Percentiles rank a stretch among this genome's conserved stretches.
Evolutionary conservation across 2,329 filamentous ascomycete genomes (phyloP).

Genomic region (Clarireedia sp.): DNA sequence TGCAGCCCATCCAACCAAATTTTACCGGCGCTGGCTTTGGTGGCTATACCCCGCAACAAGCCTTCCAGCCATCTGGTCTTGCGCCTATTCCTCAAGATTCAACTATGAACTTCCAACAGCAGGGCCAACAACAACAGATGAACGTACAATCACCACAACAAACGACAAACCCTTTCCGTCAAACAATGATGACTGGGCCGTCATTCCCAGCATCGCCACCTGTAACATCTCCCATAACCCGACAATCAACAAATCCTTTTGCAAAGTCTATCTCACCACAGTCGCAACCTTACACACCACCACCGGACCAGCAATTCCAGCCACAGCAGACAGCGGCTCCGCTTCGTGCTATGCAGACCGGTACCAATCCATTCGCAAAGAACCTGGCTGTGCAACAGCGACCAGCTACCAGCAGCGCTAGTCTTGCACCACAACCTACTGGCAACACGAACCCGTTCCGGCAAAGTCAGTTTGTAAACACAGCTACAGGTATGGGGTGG

Average conservation of each 20-base stretch:
- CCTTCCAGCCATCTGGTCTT: conserved; percentile 46
- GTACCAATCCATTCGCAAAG: conserved; percentile 65
- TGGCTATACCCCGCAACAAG: conserved; percentile 63
- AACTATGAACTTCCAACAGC: conserved; percentile 41
- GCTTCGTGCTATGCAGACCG: conserved; percentile 51
- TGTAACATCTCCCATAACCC: conserved; percentile 39
- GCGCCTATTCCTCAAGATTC: conserved; percentile 52
- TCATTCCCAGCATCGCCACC: conserved; percentile 35
- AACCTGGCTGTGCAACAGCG: conserved; percentile 29
- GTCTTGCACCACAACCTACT: conserved; percentile 65
- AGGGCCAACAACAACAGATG: conserved; percentile 36
- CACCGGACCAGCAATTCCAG: conserved; percentile 29
- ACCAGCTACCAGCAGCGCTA: conserved; percentile 28
- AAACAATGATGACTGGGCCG: conserved; percentile 64
- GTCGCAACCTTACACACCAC: conserved; percentile 30
- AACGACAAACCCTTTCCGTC: conserved; percentile 86
- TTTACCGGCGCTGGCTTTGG: conserved; percentile 76
- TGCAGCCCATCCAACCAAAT: conserved; percentile 46
- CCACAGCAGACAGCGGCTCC: conserved; percentile 35
- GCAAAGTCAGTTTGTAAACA: conserved; percentile 83
- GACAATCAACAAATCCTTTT: conserved; percentile 81
- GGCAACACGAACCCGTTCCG: conserved; percentile 93
- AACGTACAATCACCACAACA: conserved; percentile 40
- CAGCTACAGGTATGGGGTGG: conserved; percentile 82
- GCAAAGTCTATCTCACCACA: conserved; percentile 49